These are phyloP conservation scores for Craspedostauros australis DNA, from an alignment of 108 stramenopile genomes.

Conservation along the genomic window DNA sequence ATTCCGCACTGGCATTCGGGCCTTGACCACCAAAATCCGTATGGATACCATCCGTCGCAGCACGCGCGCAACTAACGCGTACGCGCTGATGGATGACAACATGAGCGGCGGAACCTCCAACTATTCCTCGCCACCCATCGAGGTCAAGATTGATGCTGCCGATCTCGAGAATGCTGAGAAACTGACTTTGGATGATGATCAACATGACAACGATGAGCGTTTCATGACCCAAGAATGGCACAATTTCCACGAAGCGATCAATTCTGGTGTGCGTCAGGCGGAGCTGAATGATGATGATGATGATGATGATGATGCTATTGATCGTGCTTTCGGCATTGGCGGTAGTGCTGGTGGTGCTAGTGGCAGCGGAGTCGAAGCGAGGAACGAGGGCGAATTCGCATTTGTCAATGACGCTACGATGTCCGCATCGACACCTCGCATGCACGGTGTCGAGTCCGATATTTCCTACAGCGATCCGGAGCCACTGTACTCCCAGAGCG, in stretches of 20 bases:
- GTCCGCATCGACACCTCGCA: neutral
- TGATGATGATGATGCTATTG: neutral
- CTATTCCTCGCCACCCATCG: neutral
- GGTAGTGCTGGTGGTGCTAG: too few species aligned
- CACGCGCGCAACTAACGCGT: neutral
- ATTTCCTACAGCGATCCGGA: conserved; percentile 16
- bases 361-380: too few species aligned
- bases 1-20: neutral
- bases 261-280: conserved; percentile 9
- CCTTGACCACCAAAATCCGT: neutral
- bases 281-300: conserved; percentile 3
- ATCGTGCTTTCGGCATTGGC: neutral
- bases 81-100: too few species aligned
- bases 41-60: neutral
- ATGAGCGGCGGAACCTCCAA: neutral
- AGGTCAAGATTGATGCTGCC: too few species aligned
- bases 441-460: conserved; percentile 2
- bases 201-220: too few species aligned
- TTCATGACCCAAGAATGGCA: conserved; percentile 16
- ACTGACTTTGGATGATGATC: too few species aligned
- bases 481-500: too few species aligned
- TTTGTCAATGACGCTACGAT: neutral
- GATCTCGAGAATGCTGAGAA: too few species aligned
- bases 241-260: conserved; percentile 12
- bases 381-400: too few species aligned